Conservation (phyloP, 2,329 filamentous ascomycete species). For the Eutypella sp. region DNA sequence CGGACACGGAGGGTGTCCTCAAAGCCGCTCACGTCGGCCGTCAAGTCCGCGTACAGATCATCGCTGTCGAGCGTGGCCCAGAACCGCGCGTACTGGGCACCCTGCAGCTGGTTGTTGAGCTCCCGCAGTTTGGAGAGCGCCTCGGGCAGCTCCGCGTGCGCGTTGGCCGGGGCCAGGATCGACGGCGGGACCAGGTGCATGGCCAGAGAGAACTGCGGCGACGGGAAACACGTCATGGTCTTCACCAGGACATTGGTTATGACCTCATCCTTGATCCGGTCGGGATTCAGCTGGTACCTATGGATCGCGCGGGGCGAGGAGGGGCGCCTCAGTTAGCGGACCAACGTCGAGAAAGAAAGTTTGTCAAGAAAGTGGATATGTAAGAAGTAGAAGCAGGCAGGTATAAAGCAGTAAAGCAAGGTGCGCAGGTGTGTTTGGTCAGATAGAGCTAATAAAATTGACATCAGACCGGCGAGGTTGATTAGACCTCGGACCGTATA, state of each 20-base stretch:
- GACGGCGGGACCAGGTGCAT: slow-evolving; percentile 90
- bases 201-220: slow-evolving; percentile 88
- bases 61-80: slow-evolving; percentile 91
- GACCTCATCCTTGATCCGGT: slow-evolving; percentile 93
- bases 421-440: slow-evolving; percentile 36
- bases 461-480: slow-evolving; percentile 60
- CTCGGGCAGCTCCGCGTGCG: slow-evolving; percentile 71
- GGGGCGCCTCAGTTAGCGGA: slow-evolving; percentile 1
- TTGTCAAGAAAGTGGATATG: not conserved
- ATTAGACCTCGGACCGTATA: slow-evolving; percentile 51
- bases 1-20: slow-evolving; percentile 88
- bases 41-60: slow-evolving; percentile 91
- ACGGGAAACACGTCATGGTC: slow-evolving; percentile 93
- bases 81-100: slow-evolving; percentile 85
- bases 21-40: slow-evolving; percentile 90
- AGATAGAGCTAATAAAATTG: slow-evolving; percentile 70
- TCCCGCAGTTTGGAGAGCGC: slow-evolving; percentile 81
- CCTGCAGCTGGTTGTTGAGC: slow-evolving; percentile 83
- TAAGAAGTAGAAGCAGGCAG: not conserved
- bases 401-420: not conserved
- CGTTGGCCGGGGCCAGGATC: slow-evolving; percentile 58
- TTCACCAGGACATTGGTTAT: slow-evolving; percentile 99
- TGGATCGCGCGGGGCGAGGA: slow-evolving; percentile 5
- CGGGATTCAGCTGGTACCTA: slow-evolving; percentile 99
- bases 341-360: not conserved